Percentiles rank a stretch among this genome's conserved stretches.
phyloP scores from a whole-genome alignment of 768 basidiomycete genomes.

The Sarcodon aspratus region DNA sequence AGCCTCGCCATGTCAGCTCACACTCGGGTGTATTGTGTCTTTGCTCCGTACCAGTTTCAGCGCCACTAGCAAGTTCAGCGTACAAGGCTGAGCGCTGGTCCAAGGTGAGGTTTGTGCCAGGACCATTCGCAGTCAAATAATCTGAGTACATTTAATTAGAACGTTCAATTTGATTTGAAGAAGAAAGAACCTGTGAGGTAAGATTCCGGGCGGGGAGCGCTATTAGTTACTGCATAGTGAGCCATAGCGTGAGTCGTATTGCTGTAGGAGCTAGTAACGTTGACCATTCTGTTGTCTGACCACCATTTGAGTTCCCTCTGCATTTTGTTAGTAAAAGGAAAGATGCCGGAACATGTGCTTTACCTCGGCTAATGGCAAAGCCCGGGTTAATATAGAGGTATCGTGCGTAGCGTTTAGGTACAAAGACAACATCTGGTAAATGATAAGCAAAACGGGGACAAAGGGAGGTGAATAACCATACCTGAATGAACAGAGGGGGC shows the following conservation, averaged over 20 bases:
- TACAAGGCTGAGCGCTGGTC: constrained; percentile 56
- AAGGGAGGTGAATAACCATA: constrained; percentile 17
- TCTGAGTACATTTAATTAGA: constrained; percentile 31
- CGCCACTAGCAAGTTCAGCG: constrained; percentile 79
- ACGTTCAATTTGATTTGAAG: neutral
- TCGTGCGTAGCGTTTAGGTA: constrained; percentile 70
- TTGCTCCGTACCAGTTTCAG: constrained; percentile 51
- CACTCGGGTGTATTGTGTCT: neutral
- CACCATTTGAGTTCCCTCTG: constrained; percentile 82
- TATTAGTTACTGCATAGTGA: constrained; percentile 71
- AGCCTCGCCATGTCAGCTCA: neutral
- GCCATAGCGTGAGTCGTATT: constrained; percentile 54
- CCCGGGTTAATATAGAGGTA: constrained; percentile 61
- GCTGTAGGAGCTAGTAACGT: constrained; percentile 61
- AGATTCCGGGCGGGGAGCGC: constrained; percentile 83
- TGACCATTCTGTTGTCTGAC: constrained; percentile 57
- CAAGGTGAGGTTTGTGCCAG: constrained; percentile 44
- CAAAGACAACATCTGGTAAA: constrained; percentile 69
- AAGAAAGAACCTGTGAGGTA: constrained; percentile 34
- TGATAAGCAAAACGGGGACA: neutral
- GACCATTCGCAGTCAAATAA: constrained; percentile 67
- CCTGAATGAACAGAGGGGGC: constrained; percentile 81
- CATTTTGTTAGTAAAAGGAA: neutral
- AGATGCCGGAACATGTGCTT: constrained; percentile 4
- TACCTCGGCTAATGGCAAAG: constrained; percentile 78